Evolutionary conservation across 202 grass and related monocot species (phyloP).

Genomic region (Bolboschoenoplectus hybrid): DNA sequence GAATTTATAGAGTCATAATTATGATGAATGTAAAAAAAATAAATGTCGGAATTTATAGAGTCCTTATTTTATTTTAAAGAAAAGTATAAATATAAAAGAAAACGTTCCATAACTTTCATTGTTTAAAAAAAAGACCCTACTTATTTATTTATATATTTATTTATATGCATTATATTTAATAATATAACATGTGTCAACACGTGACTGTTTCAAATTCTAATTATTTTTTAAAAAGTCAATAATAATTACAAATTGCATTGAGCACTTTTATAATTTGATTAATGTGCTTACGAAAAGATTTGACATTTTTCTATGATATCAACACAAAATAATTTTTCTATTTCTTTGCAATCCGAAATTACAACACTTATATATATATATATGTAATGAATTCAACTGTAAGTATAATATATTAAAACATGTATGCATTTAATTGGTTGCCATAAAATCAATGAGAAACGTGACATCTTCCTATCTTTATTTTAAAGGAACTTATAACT

Average conservation of each 20-base stretch:
- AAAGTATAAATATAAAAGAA: too few relatives aligned
- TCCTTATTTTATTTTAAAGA: too few relatives aligned
- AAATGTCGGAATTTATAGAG: too few relatives aligned
- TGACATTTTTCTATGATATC: background rate
- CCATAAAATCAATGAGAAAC: background rate
- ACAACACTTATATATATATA: background rate
- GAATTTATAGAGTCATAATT: too few relatives aligned
- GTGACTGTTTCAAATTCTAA: constrained; percentile 19
- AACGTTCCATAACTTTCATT: too few relatives aligned
- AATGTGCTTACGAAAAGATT: background rate
- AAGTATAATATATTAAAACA: constrained; percentile 1
- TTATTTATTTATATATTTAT: too few relatives aligned
- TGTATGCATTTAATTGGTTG: background rate
- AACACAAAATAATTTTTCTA: background rate
- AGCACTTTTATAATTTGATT: constrained; percentile 4
- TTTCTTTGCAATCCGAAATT: background rate
- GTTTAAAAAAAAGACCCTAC: too few relatives aligned
- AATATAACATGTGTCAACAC: background rate
- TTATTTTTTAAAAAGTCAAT: background rate
- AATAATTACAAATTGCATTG: background rate
- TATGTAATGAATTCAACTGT: background rate
- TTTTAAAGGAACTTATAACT: constrained; percentile 10
- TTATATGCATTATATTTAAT: too few relatives aligned
- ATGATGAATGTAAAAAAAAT: too few relatives aligned
- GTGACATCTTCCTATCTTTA: background rate